Evolutionary conservation across 1,284 basidiomycete genomes (phyloP).

Genomic region (Marasmius fiardii): DNA sequence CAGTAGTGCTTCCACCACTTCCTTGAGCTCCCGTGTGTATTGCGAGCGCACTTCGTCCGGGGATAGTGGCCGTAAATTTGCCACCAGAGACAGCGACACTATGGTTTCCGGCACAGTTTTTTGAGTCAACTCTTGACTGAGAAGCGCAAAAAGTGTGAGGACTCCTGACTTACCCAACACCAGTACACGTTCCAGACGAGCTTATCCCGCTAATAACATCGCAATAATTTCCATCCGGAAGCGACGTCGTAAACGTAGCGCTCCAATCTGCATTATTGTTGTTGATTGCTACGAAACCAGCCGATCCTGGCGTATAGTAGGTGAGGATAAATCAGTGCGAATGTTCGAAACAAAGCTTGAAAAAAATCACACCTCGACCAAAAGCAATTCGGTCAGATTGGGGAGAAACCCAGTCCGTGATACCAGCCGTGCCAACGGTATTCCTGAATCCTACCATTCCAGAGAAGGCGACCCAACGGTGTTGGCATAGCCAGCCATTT

Average conservation of each 20-base stretch:
- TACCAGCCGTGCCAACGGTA: conserved; percentile 43
- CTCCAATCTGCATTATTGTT: conserved; percentile 40
- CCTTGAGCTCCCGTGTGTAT: conserved; percentile 48
- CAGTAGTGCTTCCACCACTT: conserved; percentile 11
- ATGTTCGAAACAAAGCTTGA: no score
- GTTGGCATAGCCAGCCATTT: conserved; percentile 63
- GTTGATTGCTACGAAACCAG: conserved; percentile 56
- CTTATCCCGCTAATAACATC: conserved; percentile 40
- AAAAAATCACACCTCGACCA: conserved; percentile 57
- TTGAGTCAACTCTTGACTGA: no score
- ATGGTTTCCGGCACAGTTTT: not conserved
- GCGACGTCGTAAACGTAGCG: conserved; percentile 37
- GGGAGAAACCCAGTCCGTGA: conserved; percentile 57
- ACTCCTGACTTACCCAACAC: conserved; percentile 48
- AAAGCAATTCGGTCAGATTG: conserved; percentile 59
- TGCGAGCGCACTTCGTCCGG: conserved; percentile 53
- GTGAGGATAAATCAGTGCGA: no score
- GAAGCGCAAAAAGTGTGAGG: no score
- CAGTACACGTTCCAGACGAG: conserved; percentile 33
- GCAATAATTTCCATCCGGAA: conserved; percentile 45
- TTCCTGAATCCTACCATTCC: conserved; percentile 68
- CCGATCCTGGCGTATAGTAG: conserved; percentile 40
- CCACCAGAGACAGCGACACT: conserved; percentile 56
- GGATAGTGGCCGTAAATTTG: conserved; percentile 48
- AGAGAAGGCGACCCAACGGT: conserved; percentile 53